Base-by-base conservation (phyloP, 2,329 filamentous ascomycete species). In the Alternaria sp. region DNA sequence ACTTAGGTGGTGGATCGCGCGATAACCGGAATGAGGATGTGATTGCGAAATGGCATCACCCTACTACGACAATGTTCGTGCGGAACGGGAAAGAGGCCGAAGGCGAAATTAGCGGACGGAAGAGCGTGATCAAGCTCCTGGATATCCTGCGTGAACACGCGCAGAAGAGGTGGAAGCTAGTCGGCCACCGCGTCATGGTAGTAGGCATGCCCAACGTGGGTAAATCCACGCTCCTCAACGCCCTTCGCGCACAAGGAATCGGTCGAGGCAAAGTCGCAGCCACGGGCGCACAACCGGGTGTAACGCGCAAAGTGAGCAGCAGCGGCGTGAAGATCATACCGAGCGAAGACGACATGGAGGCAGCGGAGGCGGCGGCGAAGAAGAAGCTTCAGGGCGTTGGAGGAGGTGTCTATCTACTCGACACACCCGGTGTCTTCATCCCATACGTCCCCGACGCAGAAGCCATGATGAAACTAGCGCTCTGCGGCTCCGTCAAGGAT, bases 161-260 rank as follows among this genome's bases (percentile, higher is more conserved):
- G n/a, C 76, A 81, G 59, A 69, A 68, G 25, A 77, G 80, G 28
- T 84, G 89, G 70, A 87, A 87, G 21, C 82, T 98, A n/a, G 90
- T 92, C 8, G 94, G 93, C n/a, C 87, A 93, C 70, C 88, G 93
- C 52, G 88, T 93, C 60, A 87, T 99, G 79, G 88, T 98, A 1
- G 94, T 98, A 13, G 96, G 96, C 59, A 97, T 99, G 94, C 96
- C 96, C 36, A 99, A 99, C 77, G 93, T 97, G 0, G 96, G 96
- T 36, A 99, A 99, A 81, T 97, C 93, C 50, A 93, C 94, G 1
- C 85, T 99, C n/a, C 88, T 99, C 45, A 99, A 99, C 79, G 88
- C 90, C 15, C 86, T 98, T 52, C 90, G 96, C 19, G 87, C 85
- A 44, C 83, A 86, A 17, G 93, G 93, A 44, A 86, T 92, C 67